These are phyloP conservation scores for Dendrocalamus latiflorus DNA, from an alignment of 202 grass and related monocot species.

Conservation along the genomic window DNA sequence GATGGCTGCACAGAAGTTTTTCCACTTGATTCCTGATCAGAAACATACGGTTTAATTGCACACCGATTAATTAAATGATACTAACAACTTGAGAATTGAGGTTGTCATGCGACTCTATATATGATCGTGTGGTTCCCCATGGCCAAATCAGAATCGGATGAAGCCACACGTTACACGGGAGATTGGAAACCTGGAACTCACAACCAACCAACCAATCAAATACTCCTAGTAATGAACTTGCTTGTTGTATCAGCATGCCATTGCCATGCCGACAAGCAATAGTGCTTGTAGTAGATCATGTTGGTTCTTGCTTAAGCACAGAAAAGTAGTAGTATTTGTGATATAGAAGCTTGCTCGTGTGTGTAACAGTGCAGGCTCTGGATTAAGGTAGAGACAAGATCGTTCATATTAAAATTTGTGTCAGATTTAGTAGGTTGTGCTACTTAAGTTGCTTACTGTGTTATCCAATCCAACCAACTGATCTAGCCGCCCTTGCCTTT, in stretches of 20 bases:
- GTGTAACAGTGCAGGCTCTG: not conserved
- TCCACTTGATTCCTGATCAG: too few species aligned
- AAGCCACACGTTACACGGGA: too few species aligned
- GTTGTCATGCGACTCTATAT: too few species aligned
- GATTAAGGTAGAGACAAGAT: not conserved
- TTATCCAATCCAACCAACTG: not conserved
- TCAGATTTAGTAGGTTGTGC: not conserved
- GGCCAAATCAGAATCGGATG: too few species aligned
- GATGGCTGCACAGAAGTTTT: too few species aligned
- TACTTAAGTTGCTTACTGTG: not conserved
- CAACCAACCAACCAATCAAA: too few species aligned
- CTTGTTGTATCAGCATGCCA: not conserved
- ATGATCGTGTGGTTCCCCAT: too few species aligned
- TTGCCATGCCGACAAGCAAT: slow-evolving; percentile 18
- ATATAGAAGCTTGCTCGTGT: not conserved
- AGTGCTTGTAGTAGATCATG: not conserved
- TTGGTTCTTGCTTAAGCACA: too few species aligned
- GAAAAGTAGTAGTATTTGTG: not conserved
- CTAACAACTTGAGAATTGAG: too few species aligned
- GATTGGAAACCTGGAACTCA: too few species aligned
- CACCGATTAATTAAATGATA: too few species aligned
- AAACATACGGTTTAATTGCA: too few species aligned
- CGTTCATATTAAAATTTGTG: not conserved
- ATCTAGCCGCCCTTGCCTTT: not conserved
- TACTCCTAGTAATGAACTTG: not conserved